Base-by-base conservation (phyloP, 805 yeast species). In the Brettanomyces naardenensis region DNA sequence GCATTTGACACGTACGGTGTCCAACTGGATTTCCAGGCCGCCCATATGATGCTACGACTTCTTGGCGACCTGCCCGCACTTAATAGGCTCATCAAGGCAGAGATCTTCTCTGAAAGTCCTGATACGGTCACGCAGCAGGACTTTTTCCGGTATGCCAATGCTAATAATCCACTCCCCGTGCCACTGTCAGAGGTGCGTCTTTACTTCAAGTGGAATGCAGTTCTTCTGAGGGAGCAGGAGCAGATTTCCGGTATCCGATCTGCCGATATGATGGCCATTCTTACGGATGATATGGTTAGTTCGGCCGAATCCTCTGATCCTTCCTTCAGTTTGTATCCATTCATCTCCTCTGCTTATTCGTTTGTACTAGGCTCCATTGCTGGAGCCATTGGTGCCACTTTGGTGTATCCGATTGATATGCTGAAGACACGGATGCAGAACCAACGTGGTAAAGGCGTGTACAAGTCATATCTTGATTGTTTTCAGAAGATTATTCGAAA, bases 341-440 rank as follows among this genome's bases (percentile, higher is more conserved):
- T 90, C 36, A 86, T 90, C 45, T 94, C 85, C 54, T 85, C 95
- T 6, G 70, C 80, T 39, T 86, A 89, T 62, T 87, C 94, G 42
- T 90, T 90, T 61, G 65, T 83, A 22, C 67, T 90, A 42, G 98
- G 98, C 14, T 87, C 97, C 3, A 71, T 89, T 36, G 97, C 98
- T 23, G 98, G 98, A 42, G 92, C 96, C 50, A 78, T 90, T 61
- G 98, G 98, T 44, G 97, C 98, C n/a, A 86, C 96, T 5, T 85
- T 83, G 13, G 98, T 90, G 31, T 90, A 90, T 59, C 98, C 98
- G 23, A 92, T 92, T 48, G 98, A 90, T 63, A 69, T 92, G 58
- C 88, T 90, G 46, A 90, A 90, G 65, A 90, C 98, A 4, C 77
- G 97, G 60, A 87, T 90, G 95, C 98, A 90, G 65, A 95, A 95